Conservation (phyloP, 257 asterid genomes). For the Fraxinus cuspidata region DNA sequence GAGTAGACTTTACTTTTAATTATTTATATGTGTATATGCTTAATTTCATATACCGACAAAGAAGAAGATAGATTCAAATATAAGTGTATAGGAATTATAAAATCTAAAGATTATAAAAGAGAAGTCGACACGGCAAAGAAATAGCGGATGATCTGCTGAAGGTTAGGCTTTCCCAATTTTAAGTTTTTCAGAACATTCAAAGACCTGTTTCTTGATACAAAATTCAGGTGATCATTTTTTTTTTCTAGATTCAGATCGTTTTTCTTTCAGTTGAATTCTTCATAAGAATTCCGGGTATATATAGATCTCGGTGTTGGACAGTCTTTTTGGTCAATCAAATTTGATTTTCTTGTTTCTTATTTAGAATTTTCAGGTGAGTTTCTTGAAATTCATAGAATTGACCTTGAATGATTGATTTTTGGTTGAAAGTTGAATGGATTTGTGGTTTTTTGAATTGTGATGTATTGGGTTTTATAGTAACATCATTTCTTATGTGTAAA, state of each 20-base stretch:
- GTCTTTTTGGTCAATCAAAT: slow-evolving; percentile 17
- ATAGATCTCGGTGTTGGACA: slow-evolving; percentile 25
- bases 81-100: background rate
- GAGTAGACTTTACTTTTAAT: background rate
- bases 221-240: slow-evolving; percentile 30
- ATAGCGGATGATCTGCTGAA: background rate
- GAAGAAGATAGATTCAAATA: too few relatives aligned
- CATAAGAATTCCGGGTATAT: slow-evolving; percentile 6
- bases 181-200: slow-evolving; percentile 15
- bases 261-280: background rate
- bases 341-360: background rate
- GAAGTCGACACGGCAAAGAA: background rate
- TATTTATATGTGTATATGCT: background rate
- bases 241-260: background rate
- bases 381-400: slow-evolving; percentile 16
- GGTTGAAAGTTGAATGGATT: background rate
- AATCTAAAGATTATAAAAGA: background rate
- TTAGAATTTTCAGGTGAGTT: slow-evolving; percentile 15
- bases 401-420: slow-evolving; percentile 15
- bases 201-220: slow-evolving; percentile 17
- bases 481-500: slow-evolving; percentile 21
- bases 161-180: background rate
- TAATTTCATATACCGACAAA: background rate
- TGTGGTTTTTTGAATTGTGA: background rate
- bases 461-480: slow-evolving; percentile 3